Evolutionary conservation across 768 basidiomycete genomes (phyloP).

Genomic region (Agaricus blazei): DNA sequence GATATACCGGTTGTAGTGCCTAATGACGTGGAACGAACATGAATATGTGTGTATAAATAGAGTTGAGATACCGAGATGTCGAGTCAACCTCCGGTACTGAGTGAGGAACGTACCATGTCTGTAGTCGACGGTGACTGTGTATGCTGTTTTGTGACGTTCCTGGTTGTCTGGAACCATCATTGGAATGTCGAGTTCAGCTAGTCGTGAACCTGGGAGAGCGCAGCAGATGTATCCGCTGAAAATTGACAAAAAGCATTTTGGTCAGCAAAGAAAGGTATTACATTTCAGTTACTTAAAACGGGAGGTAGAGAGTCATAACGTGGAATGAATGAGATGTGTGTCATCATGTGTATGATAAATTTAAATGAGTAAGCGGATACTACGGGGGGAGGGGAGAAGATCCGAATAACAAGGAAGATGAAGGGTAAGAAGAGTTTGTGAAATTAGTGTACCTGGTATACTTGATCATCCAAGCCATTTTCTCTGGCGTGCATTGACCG

Average conservation of each 20-base stretch:
- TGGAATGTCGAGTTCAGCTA: conserved; percentile 75
- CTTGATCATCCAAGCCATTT: conserved; percentile 99
- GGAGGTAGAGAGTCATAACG: too few species aligned
- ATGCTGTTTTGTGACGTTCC: conserved; percentile 90
- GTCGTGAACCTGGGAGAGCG: conserved; percentile 68
- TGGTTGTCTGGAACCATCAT: conserved; percentile 94
- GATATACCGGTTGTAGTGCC: conserved; percentile 96
- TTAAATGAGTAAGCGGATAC: neutral
- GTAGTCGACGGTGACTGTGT: conserved; percentile 94
- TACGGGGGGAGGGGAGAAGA: neutral
- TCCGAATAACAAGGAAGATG: neutral
- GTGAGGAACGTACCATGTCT: conserved; percentile 57
- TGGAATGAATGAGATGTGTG: neutral
- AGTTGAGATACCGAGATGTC: too few species aligned
- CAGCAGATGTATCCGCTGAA: conserved; percentile 91
- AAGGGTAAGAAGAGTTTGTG: neutral
- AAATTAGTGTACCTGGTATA: conserved; percentile 71
- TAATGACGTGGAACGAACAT: conserved; percentile 20
- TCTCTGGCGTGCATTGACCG: conserved; percentile 79
- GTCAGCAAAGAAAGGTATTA: too few species aligned
- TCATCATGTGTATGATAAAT: neutral
- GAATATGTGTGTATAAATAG: neutral
- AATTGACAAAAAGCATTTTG: too few species aligned
- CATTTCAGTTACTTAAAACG: too few species aligned
- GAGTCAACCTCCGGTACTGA: neutral